A percentile compares a stretch with the other conserved stretches of the same genome.
Evolutionary conservation across 2,329 filamentous ascomycete genomes (phyloP).

Genomic region (Juglanconis oblonga): DNA sequence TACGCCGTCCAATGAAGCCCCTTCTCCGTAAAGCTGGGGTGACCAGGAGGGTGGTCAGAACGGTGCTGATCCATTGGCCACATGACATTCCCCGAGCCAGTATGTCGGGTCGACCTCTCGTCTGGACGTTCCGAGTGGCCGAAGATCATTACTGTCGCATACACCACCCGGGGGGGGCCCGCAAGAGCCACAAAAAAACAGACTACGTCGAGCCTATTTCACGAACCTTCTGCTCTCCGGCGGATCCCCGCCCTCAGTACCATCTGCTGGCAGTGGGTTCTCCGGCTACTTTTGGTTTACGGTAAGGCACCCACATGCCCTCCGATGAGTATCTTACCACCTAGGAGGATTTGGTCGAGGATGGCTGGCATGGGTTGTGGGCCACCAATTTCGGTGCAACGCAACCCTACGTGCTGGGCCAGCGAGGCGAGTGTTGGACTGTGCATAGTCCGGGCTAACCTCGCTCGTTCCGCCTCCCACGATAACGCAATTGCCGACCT

Average conservation of each 20-base stretch:
- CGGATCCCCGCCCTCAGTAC: not conserved
- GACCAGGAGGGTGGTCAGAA: not conserved
- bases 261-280: not conserved
- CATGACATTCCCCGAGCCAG: not conserved
- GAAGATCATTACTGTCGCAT: no score
- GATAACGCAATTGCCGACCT: slow-evolving; percentile 2
- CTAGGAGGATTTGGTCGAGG: no score
- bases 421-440: not conserved
- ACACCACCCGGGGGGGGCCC: not conserved
- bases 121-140: not conserved
- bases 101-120: slow-evolving; percentile 1
- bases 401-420: not conserved
- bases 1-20: not conserved
- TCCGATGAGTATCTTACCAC: no score
- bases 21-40: not conserved
- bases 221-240: no score
- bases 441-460: not conserved
- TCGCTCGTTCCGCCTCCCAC: not conserved
- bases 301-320: not conserved
- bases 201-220: no score
- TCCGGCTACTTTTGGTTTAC: not conserved
- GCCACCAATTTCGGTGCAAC: no score
- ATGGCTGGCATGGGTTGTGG: no score
- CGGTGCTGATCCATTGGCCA: not conserved
- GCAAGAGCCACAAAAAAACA: no score